These are phyloP conservation scores for Venustampulla echinocandica DNA, from an alignment of 495 filamentous ascomycete genomes.

Conservation along the genomic window DNA sequence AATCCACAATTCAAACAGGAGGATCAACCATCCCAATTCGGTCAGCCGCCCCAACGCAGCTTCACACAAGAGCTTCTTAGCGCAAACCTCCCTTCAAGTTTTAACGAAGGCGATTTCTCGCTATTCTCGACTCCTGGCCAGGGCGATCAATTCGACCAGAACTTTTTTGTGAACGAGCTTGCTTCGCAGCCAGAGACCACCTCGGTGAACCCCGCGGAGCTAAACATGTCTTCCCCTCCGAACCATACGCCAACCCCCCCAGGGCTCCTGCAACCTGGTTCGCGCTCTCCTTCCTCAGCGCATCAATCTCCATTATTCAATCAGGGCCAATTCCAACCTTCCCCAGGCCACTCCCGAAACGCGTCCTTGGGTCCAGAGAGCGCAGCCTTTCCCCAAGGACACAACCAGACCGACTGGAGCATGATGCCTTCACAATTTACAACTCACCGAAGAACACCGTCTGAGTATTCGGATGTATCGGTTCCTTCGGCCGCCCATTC, in stretches of 20 bases:
- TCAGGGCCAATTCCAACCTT: constrained; percentile 45
- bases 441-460: constrained; percentile 71
- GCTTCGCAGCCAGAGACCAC: constrained; percentile 33
- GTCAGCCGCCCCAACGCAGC: constrained; percentile 14
- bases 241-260: constrained; percentile 55
- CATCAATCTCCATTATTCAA: constrained; percentile 49
- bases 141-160: constrained; percentile 35
- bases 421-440: constrained; percentile 63
- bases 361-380: constrained; percentile 73
- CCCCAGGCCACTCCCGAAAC: constrained; percentile 63
- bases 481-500: constrained; percentile 71
- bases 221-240: constrained; percentile 63
- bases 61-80: constrained; percentile 24
- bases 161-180: constrained; percentile 40
- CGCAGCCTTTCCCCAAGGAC: constrained; percentile 58
- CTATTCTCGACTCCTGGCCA: constrained; percentile 37
- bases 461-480: constrained; percentile 85
- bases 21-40: constrained; percentile 11
- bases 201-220: constrained; percentile 52
- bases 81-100: constrained; percentile 30
- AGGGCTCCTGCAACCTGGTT: constrained; percentile 57
- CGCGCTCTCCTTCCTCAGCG: constrained; percentile 44
- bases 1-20: constrained; percentile 20
- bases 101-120: constrained; percentile 42
- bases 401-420: constrained; percentile 55